Conservation (phyloP, 441 rosid species). For the Manihot esculenta region DNA sequence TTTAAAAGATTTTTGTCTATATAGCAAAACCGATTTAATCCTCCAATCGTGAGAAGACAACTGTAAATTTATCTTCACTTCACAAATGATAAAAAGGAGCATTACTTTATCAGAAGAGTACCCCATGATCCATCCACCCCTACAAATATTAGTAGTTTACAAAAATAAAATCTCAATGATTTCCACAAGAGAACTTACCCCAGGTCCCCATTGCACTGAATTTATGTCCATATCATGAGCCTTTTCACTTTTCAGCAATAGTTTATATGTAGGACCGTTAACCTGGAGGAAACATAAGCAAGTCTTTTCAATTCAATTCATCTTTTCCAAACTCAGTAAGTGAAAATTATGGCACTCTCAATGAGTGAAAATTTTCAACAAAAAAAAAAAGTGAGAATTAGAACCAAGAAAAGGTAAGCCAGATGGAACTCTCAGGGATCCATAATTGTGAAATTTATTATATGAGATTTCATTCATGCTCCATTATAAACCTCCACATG, state of each 20-base stretch:
- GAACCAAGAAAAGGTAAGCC: background rate
- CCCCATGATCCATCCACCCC: background rate
- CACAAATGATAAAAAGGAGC: background rate
- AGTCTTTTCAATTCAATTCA: background rate
- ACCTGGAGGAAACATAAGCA: slow-evolving; percentile 40
- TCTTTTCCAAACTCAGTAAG: background rate
- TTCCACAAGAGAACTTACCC: slow-evolving; percentile 54
- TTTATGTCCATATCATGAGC: slow-evolving; percentile 93
- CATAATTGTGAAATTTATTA: background rate
- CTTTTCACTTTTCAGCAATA: slow-evolving; percentile 72
- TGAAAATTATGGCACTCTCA: too few relatives aligned
- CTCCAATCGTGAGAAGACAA: background rate
- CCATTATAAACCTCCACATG: background rate
- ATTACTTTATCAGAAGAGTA: background rate
- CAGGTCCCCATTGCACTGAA: slow-evolving; percentile 74
- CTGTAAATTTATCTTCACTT: background rate
- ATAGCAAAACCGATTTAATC: background rate
- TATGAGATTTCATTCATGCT: background rate
- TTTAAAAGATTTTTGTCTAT: too few relatives aligned
- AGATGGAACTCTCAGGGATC: background rate
- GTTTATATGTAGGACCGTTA: slow-evolving; percentile 63
- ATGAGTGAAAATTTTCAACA: too few relatives aligned
- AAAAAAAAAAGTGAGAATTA: too few relatives aligned
- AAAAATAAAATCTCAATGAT: background rate
- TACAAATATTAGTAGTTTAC: background rate